phyloP scores from a whole-genome alignment of 345 rosid genomes.

The Balakata baccata region DNA sequence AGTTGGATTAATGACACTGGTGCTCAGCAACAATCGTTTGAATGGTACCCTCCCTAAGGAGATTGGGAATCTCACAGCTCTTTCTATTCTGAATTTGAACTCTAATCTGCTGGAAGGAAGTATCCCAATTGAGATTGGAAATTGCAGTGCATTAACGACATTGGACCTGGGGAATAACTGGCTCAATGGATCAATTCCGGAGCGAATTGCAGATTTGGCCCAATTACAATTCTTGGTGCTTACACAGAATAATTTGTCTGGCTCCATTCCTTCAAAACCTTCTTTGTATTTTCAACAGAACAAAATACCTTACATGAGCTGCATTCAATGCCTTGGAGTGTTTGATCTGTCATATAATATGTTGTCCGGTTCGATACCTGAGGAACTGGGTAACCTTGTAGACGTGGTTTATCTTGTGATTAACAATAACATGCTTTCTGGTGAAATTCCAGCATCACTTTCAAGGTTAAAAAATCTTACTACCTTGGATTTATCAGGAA shows the following conservation, averaged over 20 bases:
- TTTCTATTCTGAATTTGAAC: conserved; percentile 67
- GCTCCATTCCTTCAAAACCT: conserved; percentile 58
- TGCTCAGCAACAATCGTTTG: conserved; percentile 57
- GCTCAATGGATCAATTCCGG: conserved; percentile 69
- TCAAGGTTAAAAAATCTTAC: conserved; percentile 60
- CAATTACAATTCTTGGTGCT: conserved; percentile 82
- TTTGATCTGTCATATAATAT: conserved; percentile 44
- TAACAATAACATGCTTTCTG: conserved; percentile 64
- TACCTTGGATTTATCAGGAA: conserved; percentile 73
- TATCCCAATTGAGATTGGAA: conserved; percentile 65
- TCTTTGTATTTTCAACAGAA: conserved; percentile 61
- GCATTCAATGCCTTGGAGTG: conserved; percentile 79
- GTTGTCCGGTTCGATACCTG: conserved; percentile 68
- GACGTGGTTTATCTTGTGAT: conserved; percentile 66
- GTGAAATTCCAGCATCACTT: conserved; percentile 68
- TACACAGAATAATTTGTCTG: conserved; percentile 69
- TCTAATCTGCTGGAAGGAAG: conserved; percentile 62
- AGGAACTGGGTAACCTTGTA: conserved; percentile 60
- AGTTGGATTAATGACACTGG: conserved; percentile 51
- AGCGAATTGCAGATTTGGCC: conserved; percentile 47
- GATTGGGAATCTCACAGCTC: conserved; percentile 58
- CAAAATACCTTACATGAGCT: conserved; percentile 67
- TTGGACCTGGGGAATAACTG: conserved; percentile 75
- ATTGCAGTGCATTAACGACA: conserved; percentile 63
- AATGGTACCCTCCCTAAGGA: conserved; percentile 63